Percentiles rank a stretch among this genome's conserved stretches.
Evolutionary conservation across 176 grass and related monocot genomes (phyloP).

Genomic region (Leersia perrieri): DNA sequence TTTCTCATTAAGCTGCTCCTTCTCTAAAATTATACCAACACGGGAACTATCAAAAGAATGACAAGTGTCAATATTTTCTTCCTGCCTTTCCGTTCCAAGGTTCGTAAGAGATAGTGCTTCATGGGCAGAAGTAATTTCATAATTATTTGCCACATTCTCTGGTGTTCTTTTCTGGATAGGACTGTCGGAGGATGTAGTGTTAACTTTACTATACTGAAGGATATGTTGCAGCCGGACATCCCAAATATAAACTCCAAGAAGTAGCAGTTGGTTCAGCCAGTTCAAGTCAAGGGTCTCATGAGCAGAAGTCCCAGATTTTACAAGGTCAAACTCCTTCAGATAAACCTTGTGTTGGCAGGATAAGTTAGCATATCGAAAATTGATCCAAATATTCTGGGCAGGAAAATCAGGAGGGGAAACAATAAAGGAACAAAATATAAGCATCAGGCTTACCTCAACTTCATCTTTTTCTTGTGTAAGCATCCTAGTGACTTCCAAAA

Average conservation of each 20-base stretch:
- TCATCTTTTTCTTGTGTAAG: slow-evolving; percentile 64
- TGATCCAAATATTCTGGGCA: neutral
- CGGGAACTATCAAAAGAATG: neutral
- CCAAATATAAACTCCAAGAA: slow-evolving; percentile 82
- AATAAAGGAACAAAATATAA: neutral
- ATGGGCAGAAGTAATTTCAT: neutral
- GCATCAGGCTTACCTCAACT: slow-evolving; percentile 52
- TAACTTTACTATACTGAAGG: slow-evolving; percentile 42
- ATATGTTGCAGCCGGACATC: slow-evolving; percentile 69
- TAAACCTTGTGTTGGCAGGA: slow-evolving; percentile 42
- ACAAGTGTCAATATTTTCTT: slow-evolving; percentile 16
- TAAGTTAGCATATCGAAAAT: slow-evolving; percentile 13
- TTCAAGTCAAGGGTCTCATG: slow-evolving; percentile 68
- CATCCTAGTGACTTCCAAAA: slow-evolving; percentile 52
- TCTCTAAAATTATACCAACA: slow-evolving; percentile 7
- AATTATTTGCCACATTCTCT: slow-evolving; percentile 28
- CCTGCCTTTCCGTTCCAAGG: slow-evolving; percentile 21
- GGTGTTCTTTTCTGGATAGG: slow-evolving; percentile 17
- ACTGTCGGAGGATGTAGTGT: neutral
- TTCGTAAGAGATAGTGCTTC: neutral
- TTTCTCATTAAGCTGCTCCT: slow-evolving; percentile 22
- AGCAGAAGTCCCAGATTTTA: slow-evolving; percentile 23
- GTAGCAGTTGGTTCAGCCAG: slow-evolving; percentile 81
- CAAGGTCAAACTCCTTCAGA: slow-evolving; percentile 42
- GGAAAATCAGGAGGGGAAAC: neutral